Percentiles rank a stretch among this genome's conserved stretches.
phyloP scores from a whole-genome alignment of 1,139 yeast genomes.

The Suhomyces panamericanus region DNA sequence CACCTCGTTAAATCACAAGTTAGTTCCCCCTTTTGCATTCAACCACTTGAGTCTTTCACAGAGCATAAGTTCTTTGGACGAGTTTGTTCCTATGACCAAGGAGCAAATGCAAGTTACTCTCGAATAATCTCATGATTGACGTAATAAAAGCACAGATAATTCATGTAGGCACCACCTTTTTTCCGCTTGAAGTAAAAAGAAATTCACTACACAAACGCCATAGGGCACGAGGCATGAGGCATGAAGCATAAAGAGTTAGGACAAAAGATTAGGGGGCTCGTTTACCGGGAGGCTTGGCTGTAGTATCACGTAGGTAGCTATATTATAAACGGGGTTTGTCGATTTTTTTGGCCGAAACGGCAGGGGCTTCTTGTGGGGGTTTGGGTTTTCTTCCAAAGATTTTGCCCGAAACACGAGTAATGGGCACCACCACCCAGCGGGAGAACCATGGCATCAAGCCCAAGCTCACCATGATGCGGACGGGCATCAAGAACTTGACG shows the following conservation, averaged over 20 bases:
- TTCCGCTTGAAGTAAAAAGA: not conserved
- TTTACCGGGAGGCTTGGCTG: no score
- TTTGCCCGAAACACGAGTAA: constrained; percentile 41
- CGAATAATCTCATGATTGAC: constrained; percentile 24
- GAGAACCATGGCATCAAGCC: constrained; percentile 70
- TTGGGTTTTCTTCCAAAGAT: constrained; percentile 28
- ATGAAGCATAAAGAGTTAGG: not conserved
- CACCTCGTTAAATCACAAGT: constrained; percentile 34
- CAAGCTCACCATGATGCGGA: constrained; percentile 58
- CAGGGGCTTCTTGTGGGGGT: not conserved
- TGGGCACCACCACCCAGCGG: constrained; percentile 55
- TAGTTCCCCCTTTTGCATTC: constrained; percentile 45
- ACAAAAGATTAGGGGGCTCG: no score
- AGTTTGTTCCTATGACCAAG: constrained; percentile 36
- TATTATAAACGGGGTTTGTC: constrained; percentile 35
- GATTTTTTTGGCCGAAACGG: constrained; percentile 19
- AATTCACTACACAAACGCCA: no score
- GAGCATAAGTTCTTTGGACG: constrained; percentile 25
- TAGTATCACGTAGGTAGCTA: no score
- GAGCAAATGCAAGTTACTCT: constrained; percentile 40
- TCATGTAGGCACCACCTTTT: no score
- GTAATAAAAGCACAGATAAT: constrained; percentile 7
- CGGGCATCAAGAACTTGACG: constrained; percentile 65
- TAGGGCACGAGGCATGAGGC: not conserved
- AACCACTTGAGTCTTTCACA: constrained; percentile 30